Conservation (phyloP, 257 asterid species). For the Thymus mandschuricus region DNA sequence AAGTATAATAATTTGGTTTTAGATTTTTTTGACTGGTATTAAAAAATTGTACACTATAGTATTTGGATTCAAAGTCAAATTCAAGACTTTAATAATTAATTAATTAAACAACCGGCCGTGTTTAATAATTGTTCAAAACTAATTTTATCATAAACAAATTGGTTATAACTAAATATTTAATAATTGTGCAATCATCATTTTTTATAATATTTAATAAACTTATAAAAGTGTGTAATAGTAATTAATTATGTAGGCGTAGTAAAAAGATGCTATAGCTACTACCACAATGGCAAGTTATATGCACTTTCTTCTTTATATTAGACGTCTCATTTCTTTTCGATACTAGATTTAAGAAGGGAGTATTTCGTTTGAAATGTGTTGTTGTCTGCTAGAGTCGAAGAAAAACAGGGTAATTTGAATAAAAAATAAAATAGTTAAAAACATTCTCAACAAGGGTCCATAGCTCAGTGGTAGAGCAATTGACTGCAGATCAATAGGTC, state of each 20-base stretch:
- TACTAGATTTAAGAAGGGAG: too few species aligned
- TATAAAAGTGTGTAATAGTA: not conserved
- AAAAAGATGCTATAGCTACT: not conserved
- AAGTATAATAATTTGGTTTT: not conserved
- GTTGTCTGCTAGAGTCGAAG: too few species aligned
- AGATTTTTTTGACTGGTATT: not conserved
- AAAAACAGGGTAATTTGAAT: too few species aligned
- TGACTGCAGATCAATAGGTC: constrained; percentile 83
- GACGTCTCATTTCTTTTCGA: too few species aligned
- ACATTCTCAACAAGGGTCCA: constrained; percentile 42
- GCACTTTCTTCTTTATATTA: too few species aligned
- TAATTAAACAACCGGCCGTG: not conserved
- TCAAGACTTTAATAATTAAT: not conserved
- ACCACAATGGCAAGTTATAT: too few species aligned
- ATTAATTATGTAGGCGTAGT: not conserved
- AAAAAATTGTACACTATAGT: not conserved
- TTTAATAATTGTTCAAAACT: not conserved
- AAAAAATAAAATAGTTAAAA: too few species aligned
- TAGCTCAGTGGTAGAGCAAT: constrained; percentile 99
- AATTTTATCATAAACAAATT: not conserved
- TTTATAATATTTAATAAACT: not conserved
- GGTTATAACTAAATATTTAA: not conserved
- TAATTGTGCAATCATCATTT: not conserved
- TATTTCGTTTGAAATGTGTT: too few species aligned
- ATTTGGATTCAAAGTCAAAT: not conserved